Conservation (phyloP, 495 filamentous ascomycete species). For the Neurospora hispaniola region DNA sequence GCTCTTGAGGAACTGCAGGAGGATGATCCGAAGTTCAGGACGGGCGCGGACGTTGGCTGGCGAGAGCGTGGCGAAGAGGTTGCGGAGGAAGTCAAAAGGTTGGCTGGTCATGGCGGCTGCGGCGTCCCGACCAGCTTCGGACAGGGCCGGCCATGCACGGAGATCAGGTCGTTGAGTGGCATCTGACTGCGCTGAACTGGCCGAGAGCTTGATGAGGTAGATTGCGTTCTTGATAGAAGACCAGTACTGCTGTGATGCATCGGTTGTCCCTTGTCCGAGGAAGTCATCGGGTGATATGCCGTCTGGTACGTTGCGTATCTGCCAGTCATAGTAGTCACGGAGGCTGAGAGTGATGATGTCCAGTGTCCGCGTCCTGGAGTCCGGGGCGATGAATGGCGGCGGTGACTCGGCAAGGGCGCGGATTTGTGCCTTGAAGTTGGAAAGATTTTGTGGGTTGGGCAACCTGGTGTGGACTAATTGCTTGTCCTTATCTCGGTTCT, state of each 20-base stretch:
- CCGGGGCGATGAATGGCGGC: slow-evolving; percentile 9
- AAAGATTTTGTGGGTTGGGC: slow-evolving; percentile 8
- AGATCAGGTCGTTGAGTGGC: slow-evolving; percentile 9
- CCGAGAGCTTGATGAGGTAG: slow-evolving; percentile 22
- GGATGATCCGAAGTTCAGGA: slow-evolving; percentile 19
- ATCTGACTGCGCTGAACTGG: slow-evolving; percentile 8
- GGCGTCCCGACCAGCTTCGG: slow-evolving; percentile 16
- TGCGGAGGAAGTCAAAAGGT: slow-evolving; percentile 24
- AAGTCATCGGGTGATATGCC: slow-evolving; percentile 22
- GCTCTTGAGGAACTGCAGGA: slow-evolving; percentile 17
- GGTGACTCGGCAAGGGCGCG: slow-evolving; percentile 10
- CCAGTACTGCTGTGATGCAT: slow-evolving; percentile 20
- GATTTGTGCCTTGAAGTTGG: slow-evolving; percentile 15
- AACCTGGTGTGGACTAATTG: slow-evolving; percentile 1
- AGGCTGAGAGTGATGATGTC: slow-evolving; percentile 18
- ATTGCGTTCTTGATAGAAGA: slow-evolving; percentile 20
- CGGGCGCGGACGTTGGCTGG: slow-evolving; percentile 21
- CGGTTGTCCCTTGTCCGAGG: slow-evolving; percentile 11
- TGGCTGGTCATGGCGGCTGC: slow-evolving; percentile 19
- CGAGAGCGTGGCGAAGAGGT: slow-evolving; percentile 21
- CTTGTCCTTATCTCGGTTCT: neutral
- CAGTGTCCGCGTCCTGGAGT: slow-evolving; percentile 15
- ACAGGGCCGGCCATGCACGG: slow-evolving; percentile 19
- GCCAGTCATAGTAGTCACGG: slow-evolving; percentile 22
- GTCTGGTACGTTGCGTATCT: slow-evolving; percentile 16